phyloP scores from a whole-genome alignment of 306 rosid species.

The Lathyrus tuberosus region DNA sequence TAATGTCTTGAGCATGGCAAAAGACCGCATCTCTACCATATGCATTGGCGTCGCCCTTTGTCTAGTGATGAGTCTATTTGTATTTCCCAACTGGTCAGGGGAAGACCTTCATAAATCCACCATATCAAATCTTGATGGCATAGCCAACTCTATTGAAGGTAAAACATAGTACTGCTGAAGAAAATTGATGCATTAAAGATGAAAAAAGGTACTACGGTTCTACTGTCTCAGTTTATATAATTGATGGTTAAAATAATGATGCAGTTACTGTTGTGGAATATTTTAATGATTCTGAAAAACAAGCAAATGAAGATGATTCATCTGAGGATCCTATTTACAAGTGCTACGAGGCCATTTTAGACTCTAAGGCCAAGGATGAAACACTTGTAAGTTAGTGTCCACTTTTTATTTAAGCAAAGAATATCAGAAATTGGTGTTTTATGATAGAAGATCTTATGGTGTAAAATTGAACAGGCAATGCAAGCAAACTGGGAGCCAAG shows the following conservation, averaged over 20 bases:
- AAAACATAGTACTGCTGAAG: neutral
- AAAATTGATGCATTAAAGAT: neutral
- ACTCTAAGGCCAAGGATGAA: slow-evolving; percentile 83
- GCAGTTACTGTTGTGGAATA: slow-evolving; percentile 82
- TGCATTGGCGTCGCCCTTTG: slow-evolving; percentile 82
- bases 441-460: slow-evolving; percentile 4
- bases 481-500: slow-evolving; percentile 99
- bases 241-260: slow-evolving; percentile 32
- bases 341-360: slow-evolving; percentile 86
- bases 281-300: slow-evolving; percentile 46
- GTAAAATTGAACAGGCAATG: slow-evolving; percentile 62
- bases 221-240: neutral
- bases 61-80: slow-evolving; percentile 67
- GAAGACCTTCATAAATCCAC: slow-evolving; percentile 79
- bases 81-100: slow-evolving; percentile 95
- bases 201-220: slow-evolving; percentile 5
- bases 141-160: slow-evolving; percentile 88
- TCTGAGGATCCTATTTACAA: slow-evolving; percentile 61
- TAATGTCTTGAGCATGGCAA: slow-evolving; percentile 63
- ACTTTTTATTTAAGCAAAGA: slow-evolving; percentile 21
- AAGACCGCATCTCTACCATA: slow-evolving; percentile 71
- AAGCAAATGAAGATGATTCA: slow-evolving; percentile 42
- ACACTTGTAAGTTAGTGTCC: slow-evolving; percentile 53
- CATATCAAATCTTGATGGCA: slow-evolving; percentile 74
- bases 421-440: slow-evolving; percentile 9